Base-by-base conservation (phyloP, 2,329 filamentous ascomycete species). In the Colletotrichum camelliae region DNA sequence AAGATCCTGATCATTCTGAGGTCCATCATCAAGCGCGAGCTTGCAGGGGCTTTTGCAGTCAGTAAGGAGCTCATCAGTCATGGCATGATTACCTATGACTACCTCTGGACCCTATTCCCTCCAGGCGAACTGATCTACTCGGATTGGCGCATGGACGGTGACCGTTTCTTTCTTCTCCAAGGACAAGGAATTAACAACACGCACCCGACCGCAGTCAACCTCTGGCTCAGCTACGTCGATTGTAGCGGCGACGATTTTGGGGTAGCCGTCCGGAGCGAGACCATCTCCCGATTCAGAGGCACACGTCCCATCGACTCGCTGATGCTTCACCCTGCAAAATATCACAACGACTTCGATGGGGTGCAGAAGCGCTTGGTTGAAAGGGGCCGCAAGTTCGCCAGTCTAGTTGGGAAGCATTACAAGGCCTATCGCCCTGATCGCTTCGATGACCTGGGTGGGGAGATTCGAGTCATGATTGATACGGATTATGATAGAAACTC, bases 91-190 rank as follows among this genome's bases (percentile, higher is more conserved):
- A 87, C 87, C 0, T 90, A 87, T 70, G 83, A 87, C 9, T 86
- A 91, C 68, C 82, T 87, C 13, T 90, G 88, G 89, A 87, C 87
- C 7, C 84, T 91, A 18, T 89, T 90, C 78, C 84, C 86, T 52
- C 89, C 89, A 1, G 87, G 87, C 1, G 83, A 81, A 55, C 82
- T 83, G 3, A 79, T 89, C 3, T 85, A 81, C 24, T 81, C 83
- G 69, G 82, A 84, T 66, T 52, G 43, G n/a, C 86, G 84, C 7
- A 84, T 83, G 24, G 82, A 82, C 10, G 84, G 84, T 12, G 84
- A 84, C 31, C 82, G 83, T 72, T 85, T 88, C 48, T 77, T 81
- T 5, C 78, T 82, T 48, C 81, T 84, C 2, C 78, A 83, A 58
- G 21, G 18, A n/a, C 21, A 52, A 4, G 67, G 33, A 77, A 81